Evolutionary conservation across 768 basidiomycete genomes (phyloP).

Genomic region (Tylopilus subfusipes): DNA sequence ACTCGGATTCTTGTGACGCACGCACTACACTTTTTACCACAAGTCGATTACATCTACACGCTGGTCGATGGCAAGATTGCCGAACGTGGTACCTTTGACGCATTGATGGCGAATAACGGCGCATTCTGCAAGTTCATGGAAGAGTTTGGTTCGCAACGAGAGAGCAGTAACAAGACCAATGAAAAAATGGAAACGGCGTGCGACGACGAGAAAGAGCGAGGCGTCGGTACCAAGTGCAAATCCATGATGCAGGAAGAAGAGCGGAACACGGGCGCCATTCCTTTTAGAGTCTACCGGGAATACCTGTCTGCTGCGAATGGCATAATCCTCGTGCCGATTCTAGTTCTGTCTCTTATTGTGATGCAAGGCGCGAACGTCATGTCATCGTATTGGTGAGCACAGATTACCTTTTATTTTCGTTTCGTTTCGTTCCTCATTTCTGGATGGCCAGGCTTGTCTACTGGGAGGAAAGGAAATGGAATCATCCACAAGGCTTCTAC

Average conservation of each 20-base stretch:
- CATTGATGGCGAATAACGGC: conserved; percentile 60
- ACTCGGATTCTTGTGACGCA: conserved; percentile 91
- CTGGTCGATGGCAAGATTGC: conserved; percentile 73
- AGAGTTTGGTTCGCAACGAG: conserved; percentile 74
- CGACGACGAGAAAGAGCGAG: conserved; percentile 35
- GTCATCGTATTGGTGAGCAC: conserved; percentile 66
- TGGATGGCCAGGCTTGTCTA: conserved; percentile 63
- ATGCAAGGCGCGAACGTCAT: conserved; percentile 71
- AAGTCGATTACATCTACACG: conserved; percentile 83
- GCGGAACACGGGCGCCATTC: conserved; percentile 64
- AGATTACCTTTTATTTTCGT: not conserved
- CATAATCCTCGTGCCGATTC: conserved; percentile 55
- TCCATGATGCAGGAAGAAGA: conserved; percentile 83
- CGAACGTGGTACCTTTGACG: conserved; percentile 75
- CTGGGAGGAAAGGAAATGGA: conserved; percentile 57
- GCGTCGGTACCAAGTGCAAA: conserved; percentile 39
- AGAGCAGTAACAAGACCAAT: conserved; percentile 35
- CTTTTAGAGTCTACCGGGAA: conserved; percentile 33
- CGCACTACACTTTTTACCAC: conserved; percentile 83
- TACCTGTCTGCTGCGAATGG: conserved; percentile 75
- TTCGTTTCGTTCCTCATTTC: not conserved
- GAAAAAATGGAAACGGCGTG: conserved; percentile 32
- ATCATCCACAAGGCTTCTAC: conserved; percentile 62
- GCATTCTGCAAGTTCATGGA: conserved; percentile 70
- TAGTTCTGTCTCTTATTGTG: conserved; percentile 57